These are phyloP conservation scores for Saxophila tyrrhenica DNA, from an alignment of 495 filamentous ascomycete genomes.

Conservation along the genomic window DNA sequence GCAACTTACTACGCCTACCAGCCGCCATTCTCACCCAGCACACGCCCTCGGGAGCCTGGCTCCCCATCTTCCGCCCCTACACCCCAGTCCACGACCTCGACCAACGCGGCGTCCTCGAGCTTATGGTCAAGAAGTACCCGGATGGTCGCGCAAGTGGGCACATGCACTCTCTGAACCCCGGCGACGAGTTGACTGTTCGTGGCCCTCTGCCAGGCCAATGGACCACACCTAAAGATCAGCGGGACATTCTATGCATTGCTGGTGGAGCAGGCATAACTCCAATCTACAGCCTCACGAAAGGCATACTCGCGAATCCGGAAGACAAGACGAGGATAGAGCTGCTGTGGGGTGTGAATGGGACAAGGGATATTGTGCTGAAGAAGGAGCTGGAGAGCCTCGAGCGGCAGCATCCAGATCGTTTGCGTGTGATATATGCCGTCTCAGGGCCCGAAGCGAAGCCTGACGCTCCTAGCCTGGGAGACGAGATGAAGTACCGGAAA, in stretches of 20 bases:
- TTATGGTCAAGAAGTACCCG: slow-evolving; percentile 56
- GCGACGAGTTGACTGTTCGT: slow-evolving; percentile 44
- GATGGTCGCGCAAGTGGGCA: slow-evolving; percentile 49
- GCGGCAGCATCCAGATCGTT: slow-evolving; percentile 42
- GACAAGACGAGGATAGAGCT: slow-evolving; percentile 40
- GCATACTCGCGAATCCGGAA: slow-evolving; percentile 39
- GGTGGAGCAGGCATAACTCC: slow-evolving; percentile 49
- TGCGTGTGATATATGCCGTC: slow-evolving; percentile 50
- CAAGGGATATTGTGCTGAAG: slow-evolving; percentile 21
- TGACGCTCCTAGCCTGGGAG: slow-evolving; percentile 21
- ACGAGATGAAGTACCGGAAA: slow-evolving; percentile 28
- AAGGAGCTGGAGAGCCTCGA: slow-evolving; percentile 41
- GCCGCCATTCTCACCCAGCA: slow-evolving; percentile 21
- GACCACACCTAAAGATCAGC: slow-evolving; percentile 38
- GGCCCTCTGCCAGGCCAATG: slow-evolving; percentile 44
- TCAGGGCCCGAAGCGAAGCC: slow-evolving; percentile 31
- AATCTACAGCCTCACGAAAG: slow-evolving; percentile 43
- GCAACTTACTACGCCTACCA: neutral
- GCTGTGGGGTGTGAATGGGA: slow-evolving; percentile 31
- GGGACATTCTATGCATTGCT: slow-evolving; percentile 41
- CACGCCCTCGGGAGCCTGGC: slow-evolving; percentile 8
- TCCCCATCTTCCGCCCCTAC: slow-evolving; percentile 21
- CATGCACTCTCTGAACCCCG: slow-evolving; percentile 49
- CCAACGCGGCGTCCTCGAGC: slow-evolving; percentile 14
- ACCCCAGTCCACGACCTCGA: slow-evolving; percentile 33